Conservation (phyloP, 129 eudicot species). For the Erigeron canadensis region DNA sequence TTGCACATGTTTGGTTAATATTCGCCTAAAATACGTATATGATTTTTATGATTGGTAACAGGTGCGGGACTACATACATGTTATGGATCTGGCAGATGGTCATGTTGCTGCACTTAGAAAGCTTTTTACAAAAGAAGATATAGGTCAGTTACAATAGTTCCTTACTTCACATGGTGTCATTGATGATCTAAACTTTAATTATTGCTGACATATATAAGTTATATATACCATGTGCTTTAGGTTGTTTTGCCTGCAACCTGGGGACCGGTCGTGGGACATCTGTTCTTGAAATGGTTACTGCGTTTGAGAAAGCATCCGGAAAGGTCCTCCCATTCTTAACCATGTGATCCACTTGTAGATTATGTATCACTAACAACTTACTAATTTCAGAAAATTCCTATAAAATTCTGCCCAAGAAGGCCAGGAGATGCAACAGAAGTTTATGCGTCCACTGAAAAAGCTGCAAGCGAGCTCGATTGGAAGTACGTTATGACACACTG, state of each 20-base stretch:
- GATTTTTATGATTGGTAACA: constrained; percentile 19
- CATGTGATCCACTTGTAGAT: constrained; percentile 4
- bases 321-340: constrained; percentile 44
- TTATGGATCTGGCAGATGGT: constrained; percentile 99
- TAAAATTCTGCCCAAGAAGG: constrained; percentile 88
- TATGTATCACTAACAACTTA: constrained; percentile 16
- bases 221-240: constrained; percentile 33
- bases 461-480: constrained; percentile 89
- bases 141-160: constrained; percentile 49
- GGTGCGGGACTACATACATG: constrained; percentile 96
- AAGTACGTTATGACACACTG: constrained; percentile 50
- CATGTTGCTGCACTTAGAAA: constrained; percentile 87
- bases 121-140: constrained; percentile 56
- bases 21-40: background rate
- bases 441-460: constrained; percentile 82
- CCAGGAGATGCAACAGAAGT: constrained; percentile 97
- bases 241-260: constrained; percentile 86
- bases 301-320: constrained; percentile 89
- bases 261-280: constrained; percentile 92
- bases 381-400: constrained; percentile 68
- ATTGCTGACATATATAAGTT: constrained; percentile 15
- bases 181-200: background rate
- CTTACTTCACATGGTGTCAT: constrained; percentile 1
- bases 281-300: constrained; percentile 95
- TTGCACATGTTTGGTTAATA: background rate